Conservation (phyloP, 202 grass and related monocot genomes). For the Panicum hallii region DNA sequence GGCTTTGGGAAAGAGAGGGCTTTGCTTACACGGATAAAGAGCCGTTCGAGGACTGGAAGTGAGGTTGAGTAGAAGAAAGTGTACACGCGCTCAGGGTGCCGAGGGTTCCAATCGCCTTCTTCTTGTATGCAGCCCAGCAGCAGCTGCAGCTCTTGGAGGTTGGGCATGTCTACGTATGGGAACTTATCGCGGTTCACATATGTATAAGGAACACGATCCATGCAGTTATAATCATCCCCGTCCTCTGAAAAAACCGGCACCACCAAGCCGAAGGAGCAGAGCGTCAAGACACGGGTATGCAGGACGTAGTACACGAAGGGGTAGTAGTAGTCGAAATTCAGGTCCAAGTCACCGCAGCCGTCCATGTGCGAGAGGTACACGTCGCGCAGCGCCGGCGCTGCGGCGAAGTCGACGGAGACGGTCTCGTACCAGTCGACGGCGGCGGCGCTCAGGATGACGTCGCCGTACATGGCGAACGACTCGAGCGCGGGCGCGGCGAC, state of each 20-base stretch:
- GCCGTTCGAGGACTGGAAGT: not conserved
- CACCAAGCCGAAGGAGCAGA: constrained; percentile 45
- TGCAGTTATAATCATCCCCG: not conserved
- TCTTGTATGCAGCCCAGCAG: not conserved
- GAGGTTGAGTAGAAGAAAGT: not conserved
- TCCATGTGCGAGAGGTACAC: constrained; percentile 34
- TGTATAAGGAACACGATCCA: not conserved
- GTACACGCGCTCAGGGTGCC: not conserved
- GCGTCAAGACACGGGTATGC: constrained; percentile 36
- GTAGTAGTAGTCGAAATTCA: not conserved
- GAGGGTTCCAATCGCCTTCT: not conserved
- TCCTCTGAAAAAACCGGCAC: not conserved
- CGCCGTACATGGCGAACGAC: constrained; percentile 49
- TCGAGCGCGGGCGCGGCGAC: constrained; percentile 46
- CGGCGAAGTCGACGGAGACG: not conserved
- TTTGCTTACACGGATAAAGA: not conserved
- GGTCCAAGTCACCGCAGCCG: not conserved
- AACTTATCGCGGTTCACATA: fast-evolving
- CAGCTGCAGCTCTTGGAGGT: not conserved
- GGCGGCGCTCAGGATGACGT: not conserved
- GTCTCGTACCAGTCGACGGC: not conserved
- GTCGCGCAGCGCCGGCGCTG: constrained; percentile 36
- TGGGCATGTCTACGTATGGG: not conserved
- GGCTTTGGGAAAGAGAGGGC: not conserved
- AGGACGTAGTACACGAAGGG: constrained; percentile 12